These are phyloP conservation scores for Tolypocladium inflatum DNA, from an alignment of 2,329 filamentous ascomycete genomes.

Conservation along the genomic window DNA sequence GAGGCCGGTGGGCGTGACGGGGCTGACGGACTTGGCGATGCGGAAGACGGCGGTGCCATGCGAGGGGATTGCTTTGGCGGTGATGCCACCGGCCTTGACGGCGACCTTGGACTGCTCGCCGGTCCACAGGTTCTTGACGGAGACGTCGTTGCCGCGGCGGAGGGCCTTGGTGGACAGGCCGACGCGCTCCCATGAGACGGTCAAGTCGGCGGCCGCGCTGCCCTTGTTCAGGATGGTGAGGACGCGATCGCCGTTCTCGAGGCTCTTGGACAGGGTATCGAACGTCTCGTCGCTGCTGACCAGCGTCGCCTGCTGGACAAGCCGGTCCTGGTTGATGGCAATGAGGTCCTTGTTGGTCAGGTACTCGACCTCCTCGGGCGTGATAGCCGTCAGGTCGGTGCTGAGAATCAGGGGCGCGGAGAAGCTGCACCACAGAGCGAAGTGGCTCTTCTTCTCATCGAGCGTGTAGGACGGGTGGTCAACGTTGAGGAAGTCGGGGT, in stretches of 20 bases:
- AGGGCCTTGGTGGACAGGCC: conserved; percentile 21
- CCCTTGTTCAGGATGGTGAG: conserved; percentile 37
- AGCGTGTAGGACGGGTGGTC: conserved; percentile 22
- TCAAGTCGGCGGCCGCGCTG: conserved; percentile 14
- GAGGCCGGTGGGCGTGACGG: conserved; percentile 31
- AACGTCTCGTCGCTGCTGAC: conserved; percentile 31
- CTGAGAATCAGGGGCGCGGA: conserved; percentile 26
- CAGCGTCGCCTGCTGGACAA: conserved; percentile 35
- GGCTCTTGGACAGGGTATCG: conserved; percentile 35
- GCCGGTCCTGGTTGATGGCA: conserved; percentile 29
- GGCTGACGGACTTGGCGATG: conserved; percentile 21
- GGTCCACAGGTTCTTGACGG: conserved; percentile 34
- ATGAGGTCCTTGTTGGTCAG: conserved; percentile 31
- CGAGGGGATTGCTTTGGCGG: conserved; percentile 17
- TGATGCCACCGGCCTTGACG: conserved; percentile 10
- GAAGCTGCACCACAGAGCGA: conserved; percentile 24
- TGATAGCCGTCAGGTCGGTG: conserved; percentile 27
- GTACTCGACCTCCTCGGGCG: conserved; percentile 21
- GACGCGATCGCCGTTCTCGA: conserved; percentile 35
- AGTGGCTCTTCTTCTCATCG: conserved; percentile 25
- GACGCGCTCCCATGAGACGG: conserved; percentile 22
- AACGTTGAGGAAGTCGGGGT: conserved; percentile 26
- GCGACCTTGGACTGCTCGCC: conserved; percentile 15
- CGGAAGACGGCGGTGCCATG: conserved; percentile 34
- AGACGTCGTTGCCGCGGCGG: conserved; percentile 14